phyloP scores from a whole-genome alignment of 2,329 filamentous ascomycete genomes.

The Aspergillus sojae region DNA sequence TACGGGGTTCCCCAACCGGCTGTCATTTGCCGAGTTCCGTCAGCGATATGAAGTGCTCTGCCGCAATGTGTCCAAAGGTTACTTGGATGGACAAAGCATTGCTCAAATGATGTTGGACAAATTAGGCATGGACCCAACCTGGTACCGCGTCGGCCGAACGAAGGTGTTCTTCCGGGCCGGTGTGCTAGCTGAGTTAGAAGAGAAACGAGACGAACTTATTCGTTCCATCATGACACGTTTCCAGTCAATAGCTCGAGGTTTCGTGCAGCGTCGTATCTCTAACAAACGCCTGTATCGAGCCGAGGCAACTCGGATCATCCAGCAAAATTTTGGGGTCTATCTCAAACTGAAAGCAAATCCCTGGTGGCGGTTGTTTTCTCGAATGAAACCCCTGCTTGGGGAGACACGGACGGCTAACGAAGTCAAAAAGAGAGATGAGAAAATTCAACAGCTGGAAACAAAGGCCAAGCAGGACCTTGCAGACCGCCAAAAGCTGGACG shows the following conservation, averaged over 20 bases:
- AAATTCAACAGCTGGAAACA: slow-evolving; percentile 82
- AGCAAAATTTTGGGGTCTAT: slow-evolving; percentile 91
- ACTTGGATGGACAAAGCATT: slow-evolving; percentile 85
- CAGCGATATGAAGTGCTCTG: slow-evolving; percentile 96
- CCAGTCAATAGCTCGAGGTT: slow-evolving; percentile 88
- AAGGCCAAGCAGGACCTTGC: slow-evolving; percentile 77
- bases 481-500: slow-evolving; percentile 79
- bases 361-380: slow-evolving; percentile 95
- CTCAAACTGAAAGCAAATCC: slow-evolving; percentile 86
- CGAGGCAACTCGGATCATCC: slow-evolving; percentile 92
- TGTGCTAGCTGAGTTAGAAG: slow-evolving; percentile 93
- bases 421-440: slow-evolving; percentile 91
- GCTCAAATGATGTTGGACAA: slow-evolving; percentile 87
- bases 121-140: slow-evolving; percentile 77
- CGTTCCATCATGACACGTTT: slow-evolving; percentile 92
- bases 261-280: slow-evolving; percentile 81
- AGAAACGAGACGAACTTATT: slow-evolving; percentile 89
- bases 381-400: slow-evolving; percentile 93
- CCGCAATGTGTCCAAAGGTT: slow-evolving; percentile 81
- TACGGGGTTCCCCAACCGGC: slow-evolving; percentile 92
- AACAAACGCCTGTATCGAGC: slow-evolving; percentile 93
- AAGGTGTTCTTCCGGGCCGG: slow-evolving; percentile 98
- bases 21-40: slow-evolving; percentile 90
- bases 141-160: slow-evolving; percentile 91
- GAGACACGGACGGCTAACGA: slow-evolving; percentile 89